Evolutionary conservation across 441 rosid genomes (phyloP), one percentile per base, ranked within the genome.

Genomic region (Biscutella laevigata): DNA sequence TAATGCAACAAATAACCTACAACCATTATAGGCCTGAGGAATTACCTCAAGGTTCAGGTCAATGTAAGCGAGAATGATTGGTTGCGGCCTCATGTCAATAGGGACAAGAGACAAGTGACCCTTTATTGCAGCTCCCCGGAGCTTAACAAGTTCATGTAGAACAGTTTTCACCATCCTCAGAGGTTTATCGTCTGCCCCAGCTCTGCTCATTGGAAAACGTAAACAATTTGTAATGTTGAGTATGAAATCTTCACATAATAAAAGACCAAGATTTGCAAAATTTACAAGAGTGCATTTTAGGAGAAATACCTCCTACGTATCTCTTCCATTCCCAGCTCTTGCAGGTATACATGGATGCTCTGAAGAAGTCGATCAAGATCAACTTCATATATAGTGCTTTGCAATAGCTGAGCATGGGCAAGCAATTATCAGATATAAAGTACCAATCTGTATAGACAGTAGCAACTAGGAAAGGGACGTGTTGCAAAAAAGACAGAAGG

Each of bases 161-260:
- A 94, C 95, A 60, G 99, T 94, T 77, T 94, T 94, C 59, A 94
- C 99, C 99, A 94, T 94, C 38, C 98, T 89, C 69, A 94, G 74
- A 52, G 99, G 99, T 72, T 94, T 94, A 72, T 94, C 99, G 60
- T 94, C 99, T 11, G 97, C 96, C 40, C 99, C 96, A 74, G 99
- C 97, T 74, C 99, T 94, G 58, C 33, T 28, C 62, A 17, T 49
- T 44, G 56, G 53, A 21, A 36, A 35, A 4, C 4, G 28, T 29
- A 59, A 51, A 45, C 6, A 38, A 48, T 46, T 26, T 63, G 46
- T 21, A n/a, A n/a, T n/a, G n/a, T n/a, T n/a, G n/a, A n/a, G n/a
- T n/a, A n/a, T n/a, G n/a, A n/a, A n/a, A n/a, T n/a, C n/a, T n/a
- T n/a, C n/a, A n/a, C n/a, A n/a, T n/a, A n/a, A n/a, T 21, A 27